Base-by-base conservation (phyloP, 2,329 filamentous ascomycete genomes). In the Purpureocillium takamizusanense region DNA sequence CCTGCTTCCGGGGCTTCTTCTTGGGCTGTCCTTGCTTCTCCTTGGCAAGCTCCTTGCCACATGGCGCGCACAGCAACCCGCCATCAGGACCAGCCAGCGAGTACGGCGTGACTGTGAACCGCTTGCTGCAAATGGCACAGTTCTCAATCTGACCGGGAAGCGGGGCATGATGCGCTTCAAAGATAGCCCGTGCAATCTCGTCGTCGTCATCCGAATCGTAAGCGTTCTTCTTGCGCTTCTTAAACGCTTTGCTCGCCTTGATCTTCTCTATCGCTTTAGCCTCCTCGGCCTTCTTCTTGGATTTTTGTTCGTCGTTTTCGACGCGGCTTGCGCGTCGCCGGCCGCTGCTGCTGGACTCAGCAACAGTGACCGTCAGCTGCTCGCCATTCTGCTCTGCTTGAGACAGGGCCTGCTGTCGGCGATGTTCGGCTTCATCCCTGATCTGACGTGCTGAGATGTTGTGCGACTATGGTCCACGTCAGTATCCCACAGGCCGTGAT, bases 71-170 rank as follows among this genome's bases (percentile, higher is more conserved):
- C 2, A 95, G 68, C n/a, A 97, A 67, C 13, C 87, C 87, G 4
- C 89, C 89, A n/a, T 83, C 71, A 1, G 86, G 83, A 1, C 85
- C 87, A 21, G 81, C 75, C 47, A 87, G 83, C 45, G 83, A 88
- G 63, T 95, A 95, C 1, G 86, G 75, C 0, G 90, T 95, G 33
- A 97, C 89, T 0, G 87, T 95, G 54, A 97, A 97, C 29, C 88
- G 80, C 57, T 92, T 94, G 32, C 74, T 72, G 58, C 90, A 97
- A 3, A 81, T 65, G 45, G 85, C 87, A 55, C 90, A 97, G 48
- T 95, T 89, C 46, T 85, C 87, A 53, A 90, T 76, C 59, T 97
- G 90, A 3, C 86, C 88, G 2, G 87, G 85, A n/a, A 81, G 57
- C 2, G 81, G 80, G 25, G 66, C 66, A 29, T 61, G 51, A 18